Evolutionary conservation across 2,329 filamentous ascomycete species (phyloP).

Genomic region (Nemania bipapillata): DNA sequence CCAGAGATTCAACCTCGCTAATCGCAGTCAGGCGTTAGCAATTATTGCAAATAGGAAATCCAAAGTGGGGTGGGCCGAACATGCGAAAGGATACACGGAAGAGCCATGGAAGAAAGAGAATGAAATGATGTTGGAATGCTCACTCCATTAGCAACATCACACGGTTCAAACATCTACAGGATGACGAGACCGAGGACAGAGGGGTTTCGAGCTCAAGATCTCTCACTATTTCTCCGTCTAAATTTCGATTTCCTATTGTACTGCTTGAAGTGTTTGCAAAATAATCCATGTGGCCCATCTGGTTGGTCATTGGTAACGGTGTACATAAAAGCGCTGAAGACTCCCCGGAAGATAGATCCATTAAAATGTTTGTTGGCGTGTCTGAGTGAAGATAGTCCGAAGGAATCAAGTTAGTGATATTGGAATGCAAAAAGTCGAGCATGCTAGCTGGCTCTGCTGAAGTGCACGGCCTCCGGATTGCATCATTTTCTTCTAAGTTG

Average conservation of each 20-base stretch:
- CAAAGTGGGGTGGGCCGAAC: background rate
- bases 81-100: background rate
- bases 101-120: background rate
- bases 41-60: background rate
- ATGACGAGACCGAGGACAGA: background rate
- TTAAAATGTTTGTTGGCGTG: background rate
- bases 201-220: background rate
- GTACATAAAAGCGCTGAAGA: background rate
- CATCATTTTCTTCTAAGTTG: background rate
- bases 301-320: background rate
- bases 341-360: background rate
- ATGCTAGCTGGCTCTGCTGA: background rate
- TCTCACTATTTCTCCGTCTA: background rate
- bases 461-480: background rate
- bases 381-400: background rate
- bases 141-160: constrained; percentile 1
- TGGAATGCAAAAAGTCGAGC: background rate
- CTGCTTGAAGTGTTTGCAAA: background rate
- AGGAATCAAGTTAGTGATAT: background rate
- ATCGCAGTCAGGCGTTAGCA: background rate
- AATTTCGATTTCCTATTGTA: background rate
- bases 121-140: background rate
- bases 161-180: background rate
- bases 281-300: background rate
- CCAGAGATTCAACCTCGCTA: background rate